Evolutionary conservation across 176 grass and related monocot species (phyloP), one percentile per base, ranked within the genome.

Genomic region (maize (Zea mays)): DNA sequence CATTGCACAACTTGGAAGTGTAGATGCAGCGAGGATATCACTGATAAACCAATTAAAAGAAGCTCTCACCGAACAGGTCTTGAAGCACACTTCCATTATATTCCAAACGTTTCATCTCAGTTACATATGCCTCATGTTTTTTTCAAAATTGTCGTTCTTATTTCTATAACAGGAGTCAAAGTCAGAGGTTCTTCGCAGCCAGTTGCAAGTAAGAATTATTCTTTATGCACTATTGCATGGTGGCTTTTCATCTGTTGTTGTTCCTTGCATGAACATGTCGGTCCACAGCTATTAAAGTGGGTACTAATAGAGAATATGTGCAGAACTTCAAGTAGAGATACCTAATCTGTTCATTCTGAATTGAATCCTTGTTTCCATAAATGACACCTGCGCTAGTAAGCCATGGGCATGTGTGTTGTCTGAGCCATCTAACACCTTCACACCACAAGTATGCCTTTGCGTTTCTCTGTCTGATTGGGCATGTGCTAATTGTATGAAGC

Each of bases 51-150:
- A 92, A 78, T 78, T 98, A 78, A 90, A 82, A 75, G 89, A 90
- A 73, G 96, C 91, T 50, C 83, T 92, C 49, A 81, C 38, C 37
- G 91, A 98, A 83, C 91, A 94, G 96, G 96, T 92, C 66, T 81
- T 71, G 67, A 75, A 75, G 65, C 56, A 54, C 79, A 3, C 82
- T 58, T 85, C 64, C 62, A 52, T 55, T 39, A 12, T 73, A 13
- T 48, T 77, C 5, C 3, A 57, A 81, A 70, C 62, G 34, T 59
- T 75, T 44, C 58, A 73, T 75, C 45, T 37, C 12, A 10, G 44
- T 51, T 27, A 19, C 37, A 48, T 60, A 67, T 71, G 17, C 7
- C 45, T 82, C 43, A 9, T 63, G 15, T 4, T 71, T 70, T 71
- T 70, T 38, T 71, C 68, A 81, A 45, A 80, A 17, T 17, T 77